Evolutionary conservation across 768 basidiomycete genomes (phyloP).

Genomic region (Psilocybe subaeruginosa): DNA sequence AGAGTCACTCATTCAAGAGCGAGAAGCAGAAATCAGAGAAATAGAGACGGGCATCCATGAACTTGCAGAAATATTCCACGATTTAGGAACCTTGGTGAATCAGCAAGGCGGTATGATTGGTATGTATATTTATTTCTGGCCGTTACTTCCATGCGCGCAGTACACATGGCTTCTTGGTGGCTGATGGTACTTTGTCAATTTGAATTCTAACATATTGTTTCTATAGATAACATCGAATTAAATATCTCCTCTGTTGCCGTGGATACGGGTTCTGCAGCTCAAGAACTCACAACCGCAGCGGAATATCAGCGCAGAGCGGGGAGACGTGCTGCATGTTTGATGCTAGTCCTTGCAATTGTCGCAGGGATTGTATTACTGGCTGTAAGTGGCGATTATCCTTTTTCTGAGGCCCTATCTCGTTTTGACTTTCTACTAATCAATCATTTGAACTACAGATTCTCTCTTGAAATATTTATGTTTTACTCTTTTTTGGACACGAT

Average conservation of each 20-base stretch:
- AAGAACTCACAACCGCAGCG: constrained; percentile 86
- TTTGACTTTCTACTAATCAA: constrained; percentile 7
- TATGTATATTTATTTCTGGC: constrained; percentile 38
- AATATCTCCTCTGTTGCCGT: constrained; percentile 87
- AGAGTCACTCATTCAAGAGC: constrained; percentile 92
- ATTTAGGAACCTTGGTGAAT: constrained; percentile 90
- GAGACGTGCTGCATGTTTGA: constrained; percentile 84
- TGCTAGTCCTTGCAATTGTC: constrained; percentile 87
- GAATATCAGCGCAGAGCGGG: constrained; percentile 96
- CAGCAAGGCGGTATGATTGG: constrained; percentile 96
- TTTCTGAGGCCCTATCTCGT: constrained; percentile 14
- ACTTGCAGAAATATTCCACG: constrained; percentile 93
- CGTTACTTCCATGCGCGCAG: not conserved
- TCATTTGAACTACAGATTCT: constrained; percentile 11
- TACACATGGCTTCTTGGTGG: not conserved
- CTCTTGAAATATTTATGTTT: constrained; percentile 2
- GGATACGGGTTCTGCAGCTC: constrained; percentile 81
- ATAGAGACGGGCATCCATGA: constrained; percentile 98
- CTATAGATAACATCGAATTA: constrained; percentile 89
- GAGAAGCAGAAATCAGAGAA: constrained; percentile 92
- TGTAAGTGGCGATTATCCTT: constrained; percentile 52
- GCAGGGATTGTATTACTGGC: constrained; percentile 88
- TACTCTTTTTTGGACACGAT: not conserved
- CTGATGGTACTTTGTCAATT: not conserved
- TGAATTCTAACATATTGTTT: not conserved